phyloP scores from a whole-genome alignment of 352 stramenopile species.

The Globisporangium viniferum region DNA sequence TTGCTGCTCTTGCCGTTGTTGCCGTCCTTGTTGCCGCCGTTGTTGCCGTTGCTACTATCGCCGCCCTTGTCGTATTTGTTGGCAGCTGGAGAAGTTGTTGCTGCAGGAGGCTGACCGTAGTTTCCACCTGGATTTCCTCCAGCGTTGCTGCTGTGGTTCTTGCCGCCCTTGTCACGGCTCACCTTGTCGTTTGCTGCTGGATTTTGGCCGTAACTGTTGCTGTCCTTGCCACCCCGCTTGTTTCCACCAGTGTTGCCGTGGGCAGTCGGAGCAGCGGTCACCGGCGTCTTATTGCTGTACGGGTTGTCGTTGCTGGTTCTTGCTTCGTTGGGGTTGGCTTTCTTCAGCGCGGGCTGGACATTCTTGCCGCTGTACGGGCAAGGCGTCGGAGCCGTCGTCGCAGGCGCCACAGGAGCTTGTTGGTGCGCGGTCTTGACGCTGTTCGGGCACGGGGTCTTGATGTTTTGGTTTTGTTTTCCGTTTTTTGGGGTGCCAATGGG shows the following conservation, averaged over 20 bases:
- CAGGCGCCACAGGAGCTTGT: not conserved
- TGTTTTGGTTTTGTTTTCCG: conserved; percentile 5
- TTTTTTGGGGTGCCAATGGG: conserved; percentile 22
- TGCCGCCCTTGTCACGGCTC: too few relatives aligned
- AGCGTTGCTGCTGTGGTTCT: too few relatives aligned
- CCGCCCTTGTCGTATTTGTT: too few relatives aligned
- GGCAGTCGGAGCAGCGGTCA: not conserved
- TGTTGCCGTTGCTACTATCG: conserved; percentile 8
- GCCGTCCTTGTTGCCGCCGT: too few relatives aligned
- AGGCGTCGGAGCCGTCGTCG: not conserved
- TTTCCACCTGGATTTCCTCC: too few relatives aligned
- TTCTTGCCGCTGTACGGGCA: conserved; percentile 17
- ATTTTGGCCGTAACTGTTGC: too few relatives aligned
- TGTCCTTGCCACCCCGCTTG: too few relatives aligned
- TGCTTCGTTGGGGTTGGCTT: conserved; percentile 1
- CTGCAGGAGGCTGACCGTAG: too few relatives aligned
- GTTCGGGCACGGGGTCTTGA: conserved; percentile 20
- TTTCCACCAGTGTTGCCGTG: conserved; percentile 7
- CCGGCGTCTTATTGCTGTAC: conserved; percentile 11
- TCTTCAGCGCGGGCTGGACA: not conserved
- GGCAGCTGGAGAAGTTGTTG: too few relatives aligned
- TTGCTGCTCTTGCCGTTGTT: conserved; percentile 10
- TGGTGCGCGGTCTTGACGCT: conserved; percentile 16
- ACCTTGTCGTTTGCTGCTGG: too few relatives aligned
- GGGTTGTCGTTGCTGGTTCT: conserved; percentile 5